Conservation (phyloP, 2,329 filamentous ascomycete genomes). For the Pseudopithomyces chartarum region DNA sequence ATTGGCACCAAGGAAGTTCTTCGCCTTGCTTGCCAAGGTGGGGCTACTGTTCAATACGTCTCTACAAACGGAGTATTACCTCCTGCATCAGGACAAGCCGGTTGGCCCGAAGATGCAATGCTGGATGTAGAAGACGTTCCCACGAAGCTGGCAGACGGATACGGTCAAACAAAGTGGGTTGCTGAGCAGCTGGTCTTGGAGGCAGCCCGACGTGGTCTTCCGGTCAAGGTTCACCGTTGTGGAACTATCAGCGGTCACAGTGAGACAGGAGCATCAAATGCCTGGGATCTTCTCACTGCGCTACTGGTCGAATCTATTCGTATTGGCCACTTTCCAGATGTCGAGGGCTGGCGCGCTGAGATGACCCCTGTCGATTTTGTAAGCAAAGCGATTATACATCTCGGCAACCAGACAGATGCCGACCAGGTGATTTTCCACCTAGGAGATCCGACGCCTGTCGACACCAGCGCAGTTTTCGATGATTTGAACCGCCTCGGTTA, state of each 20-base stretch:
- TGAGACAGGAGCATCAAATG: constrained; percentile 73
- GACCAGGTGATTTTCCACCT: constrained; percentile 74
- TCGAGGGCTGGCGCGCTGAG: constrained; percentile 77
- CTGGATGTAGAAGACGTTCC: constrained; percentile 71
- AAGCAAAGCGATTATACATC: constrained; percentile 72
- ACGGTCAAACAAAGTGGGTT: constrained; percentile 82
- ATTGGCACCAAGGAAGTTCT: constrained; percentile 78
- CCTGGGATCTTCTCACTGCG: constrained; percentile 77
- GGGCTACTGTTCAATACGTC: constrained; percentile 76
- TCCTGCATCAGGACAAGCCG: constrained; percentile 62
- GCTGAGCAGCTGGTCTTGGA: constrained; percentile 76
- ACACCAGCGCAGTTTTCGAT: constrained; percentile 69
- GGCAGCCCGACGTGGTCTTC: constrained; percentile 70
- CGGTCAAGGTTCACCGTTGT: constrained; percentile 72
- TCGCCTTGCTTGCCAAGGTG: constrained; percentile 68
- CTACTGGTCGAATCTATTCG: constrained; percentile 78
- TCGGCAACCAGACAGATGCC: constrained; percentile 66
- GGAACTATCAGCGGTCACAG: constrained; percentile 83
- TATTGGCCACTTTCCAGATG: constrained; percentile 70
- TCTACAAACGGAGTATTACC: constrained; percentile 82
- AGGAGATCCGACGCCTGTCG: constrained; percentile 72
- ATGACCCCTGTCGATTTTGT: constrained; percentile 88
- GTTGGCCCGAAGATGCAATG: constrained; percentile 73
- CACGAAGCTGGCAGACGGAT: constrained; percentile 71
- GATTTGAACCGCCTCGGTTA: constrained; percentile 71